Conservation (phyloP, 805 yeast genomes). For the Saccharomycopsis guyanensis region DNA sequence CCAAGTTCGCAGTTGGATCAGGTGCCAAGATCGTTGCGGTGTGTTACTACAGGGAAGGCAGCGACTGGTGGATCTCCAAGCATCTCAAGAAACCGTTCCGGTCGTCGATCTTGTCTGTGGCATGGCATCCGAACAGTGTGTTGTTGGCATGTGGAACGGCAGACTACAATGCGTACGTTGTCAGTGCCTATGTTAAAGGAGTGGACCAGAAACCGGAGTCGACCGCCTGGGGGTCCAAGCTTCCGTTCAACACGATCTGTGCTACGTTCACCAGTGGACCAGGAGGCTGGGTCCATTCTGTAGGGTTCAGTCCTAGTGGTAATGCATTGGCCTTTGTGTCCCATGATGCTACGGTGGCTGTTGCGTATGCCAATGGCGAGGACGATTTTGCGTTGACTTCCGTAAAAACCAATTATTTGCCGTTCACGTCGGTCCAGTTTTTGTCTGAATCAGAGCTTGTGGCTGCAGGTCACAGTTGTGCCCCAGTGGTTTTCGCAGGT, state of each 20-base stretch:
- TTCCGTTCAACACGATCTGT: slow-evolving; percentile 88
- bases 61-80: slow-evolving; percentile 99
- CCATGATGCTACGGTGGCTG: slow-evolving; percentile 78
- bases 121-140: slow-evolving; percentile 93
- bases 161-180: slow-evolving; percentile 86
- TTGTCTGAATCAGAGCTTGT: slow-evolving; percentile 57
- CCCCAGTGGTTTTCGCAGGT: slow-evolving; percentile 80
- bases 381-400: slow-evolving; percentile 48
- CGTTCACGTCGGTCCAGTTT: slow-evolving; percentile 73
- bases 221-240: slow-evolving; percentile 86
- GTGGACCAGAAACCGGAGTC: slow-evolving; percentile 77
- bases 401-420: slow-evolving; percentile 62
- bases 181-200: slow-evolving; percentile 82
- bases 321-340: slow-evolving; percentile 72
- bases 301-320: slow-evolving; percentile 74
- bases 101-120: slow-evolving; percentile 73
- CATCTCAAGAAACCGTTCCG: slow-evolving; percentile 93
- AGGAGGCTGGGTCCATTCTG: slow-evolving; percentile 91
- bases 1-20: slow-evolving; percentile 94
- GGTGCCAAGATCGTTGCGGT: slow-evolving; percentile 92
- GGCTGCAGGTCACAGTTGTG: slow-evolving; percentile 90
- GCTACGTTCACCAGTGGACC: slow-evolving; percentile 67
- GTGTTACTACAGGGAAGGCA: slow-evolving; percentile 91
- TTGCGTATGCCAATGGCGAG: slow-evolving; percentile 72
- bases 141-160: slow-evolving; percentile 86